These are phyloP conservation scores for Solanum chiquidenum DNA, from an alignment of 257 asterid genomes.

Conservation along the genomic window DNA sequence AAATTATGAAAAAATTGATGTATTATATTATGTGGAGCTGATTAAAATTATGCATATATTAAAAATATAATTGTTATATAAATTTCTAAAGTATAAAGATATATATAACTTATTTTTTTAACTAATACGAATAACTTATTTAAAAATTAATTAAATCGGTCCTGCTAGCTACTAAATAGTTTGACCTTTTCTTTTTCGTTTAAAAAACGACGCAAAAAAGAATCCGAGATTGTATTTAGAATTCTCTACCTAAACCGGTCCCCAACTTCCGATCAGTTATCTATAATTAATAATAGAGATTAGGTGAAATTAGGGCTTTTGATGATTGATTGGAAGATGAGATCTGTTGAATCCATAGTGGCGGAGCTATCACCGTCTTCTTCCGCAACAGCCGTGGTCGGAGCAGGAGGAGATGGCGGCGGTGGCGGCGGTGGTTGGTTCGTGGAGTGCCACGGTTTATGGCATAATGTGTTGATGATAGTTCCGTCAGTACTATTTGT, in stretches of 20 bases:
- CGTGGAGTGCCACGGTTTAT: constrained; percentile 22
- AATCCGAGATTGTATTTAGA: not conserved
- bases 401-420: not conserved
- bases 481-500: constrained; percentile 18
- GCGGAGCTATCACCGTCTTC: constrained; percentile 5
- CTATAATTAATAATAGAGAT: not conserved
- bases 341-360: not conserved
- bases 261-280: not conserved
- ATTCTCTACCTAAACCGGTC: not conserved
- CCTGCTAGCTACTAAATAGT: not conserved
- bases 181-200: not conserved
- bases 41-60: not conserved
- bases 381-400: not conserved
- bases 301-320: not conserved
- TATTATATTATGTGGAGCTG: too few species aligned
- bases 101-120: too few species aligned
- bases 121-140: too few species aligned
- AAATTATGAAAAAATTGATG: not conserved
- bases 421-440: constrained; percentile 8
- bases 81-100: not conserved
- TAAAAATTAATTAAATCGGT: not conserved
- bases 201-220: not conserved
- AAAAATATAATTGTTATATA: too few species aligned
- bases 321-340: not conserved
- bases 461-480: constrained; percentile 21